A percentile compares a stretch with the other conserved stretches of the same genome.
These are phyloP conservation scores for Lentinula detonsa DNA, from an alignment of 768 basidiomycete genomes.

Conservation along the genomic window DNA sequence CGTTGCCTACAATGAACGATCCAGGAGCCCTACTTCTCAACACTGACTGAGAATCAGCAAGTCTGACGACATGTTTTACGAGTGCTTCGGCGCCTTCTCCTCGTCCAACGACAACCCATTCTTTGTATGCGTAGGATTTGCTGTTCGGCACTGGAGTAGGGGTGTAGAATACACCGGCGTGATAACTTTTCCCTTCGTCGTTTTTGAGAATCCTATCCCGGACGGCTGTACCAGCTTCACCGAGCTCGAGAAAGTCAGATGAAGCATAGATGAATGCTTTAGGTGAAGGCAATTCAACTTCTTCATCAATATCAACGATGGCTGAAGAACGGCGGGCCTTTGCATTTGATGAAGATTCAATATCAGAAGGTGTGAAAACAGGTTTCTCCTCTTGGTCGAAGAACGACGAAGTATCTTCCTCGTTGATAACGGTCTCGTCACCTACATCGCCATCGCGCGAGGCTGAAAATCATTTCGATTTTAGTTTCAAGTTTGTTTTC, in stretches of 20 bases:
- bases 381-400: background rate
- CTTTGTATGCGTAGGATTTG: background rate
- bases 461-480: background rate
- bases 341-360: background rate
- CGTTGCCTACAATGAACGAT: background rate
- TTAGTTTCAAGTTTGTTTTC: background rate
- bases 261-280: background rate
- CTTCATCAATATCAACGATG: background rate
- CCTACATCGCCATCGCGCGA: background rate
- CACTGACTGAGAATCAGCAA: background rate
- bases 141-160: background rate
- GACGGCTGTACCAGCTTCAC: background rate
- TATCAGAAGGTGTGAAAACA: background rate
- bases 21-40: background rate
- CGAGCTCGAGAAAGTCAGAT: background rate
- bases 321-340: background rate
- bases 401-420: background rate
- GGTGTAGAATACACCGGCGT: background rate
- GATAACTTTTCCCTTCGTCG: background rate
- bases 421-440: background rate
- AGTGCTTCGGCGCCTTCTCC: background rate
- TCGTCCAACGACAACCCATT: background rate
- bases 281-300: background rate
- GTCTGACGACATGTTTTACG: background rate
- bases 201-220: background rate